phyloP scores from a whole-genome alignment of 2,329 filamentous ascomycete species.

The Hymenoscyphus scutula region DNA sequence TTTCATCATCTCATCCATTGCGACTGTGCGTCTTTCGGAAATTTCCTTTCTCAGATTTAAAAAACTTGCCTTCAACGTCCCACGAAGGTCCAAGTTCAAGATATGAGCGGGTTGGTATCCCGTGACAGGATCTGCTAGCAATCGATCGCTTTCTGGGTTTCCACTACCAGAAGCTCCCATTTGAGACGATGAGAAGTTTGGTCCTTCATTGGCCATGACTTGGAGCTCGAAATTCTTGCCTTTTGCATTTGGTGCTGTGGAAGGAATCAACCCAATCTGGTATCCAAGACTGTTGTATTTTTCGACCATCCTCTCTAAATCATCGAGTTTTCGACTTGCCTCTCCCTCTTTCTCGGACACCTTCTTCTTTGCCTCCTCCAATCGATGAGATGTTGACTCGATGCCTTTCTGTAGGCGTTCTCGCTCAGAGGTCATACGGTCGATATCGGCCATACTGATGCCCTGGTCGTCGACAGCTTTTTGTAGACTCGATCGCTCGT shows the following conservation, averaged over 20 bases:
- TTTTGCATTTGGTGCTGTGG: slow-evolving; percentile 80
- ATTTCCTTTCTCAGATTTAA: slow-evolving; percentile 81
- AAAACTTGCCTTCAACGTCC: slow-evolving; percentile 76
- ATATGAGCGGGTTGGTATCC: slow-evolving; percentile 90
- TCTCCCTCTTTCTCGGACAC: slow-evolving; percentile 87
- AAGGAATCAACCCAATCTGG: slow-evolving; percentile 85
- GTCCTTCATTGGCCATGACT: slow-evolving; percentile 74
- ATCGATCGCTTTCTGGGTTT: slow-evolving; percentile 62
- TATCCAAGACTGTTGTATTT: slow-evolving; percentile 93
- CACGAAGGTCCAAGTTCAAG: slow-evolving; percentile 83
- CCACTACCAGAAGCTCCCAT: slow-evolving; percentile 38
- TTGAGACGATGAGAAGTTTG: slow-evolving; percentile 70
- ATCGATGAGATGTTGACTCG: slow-evolving; percentile 68
- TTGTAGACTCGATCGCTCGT: slow-evolving; percentile 77
- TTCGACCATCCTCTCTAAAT: slow-evolving; percentile 86
- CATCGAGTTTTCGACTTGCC: slow-evolving; percentile 80
- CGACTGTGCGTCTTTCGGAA: slow-evolving; percentile 78
- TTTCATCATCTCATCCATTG: slow-evolving; percentile 88
- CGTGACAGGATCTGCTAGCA: slow-evolving; percentile 76
- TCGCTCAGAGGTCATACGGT: slow-evolving; percentile 95
- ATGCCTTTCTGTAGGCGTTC: slow-evolving; percentile 90
- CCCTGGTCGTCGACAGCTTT: slow-evolving; percentile 87
- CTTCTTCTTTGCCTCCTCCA: slow-evolving; percentile 82
- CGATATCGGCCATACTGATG: slow-evolving; percentile 96
- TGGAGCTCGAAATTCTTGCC: slow-evolving; percentile 81